phyloP scores from a whole-genome alignment of 331 rosid species.

The Stylosanthes scabra region DNA sequence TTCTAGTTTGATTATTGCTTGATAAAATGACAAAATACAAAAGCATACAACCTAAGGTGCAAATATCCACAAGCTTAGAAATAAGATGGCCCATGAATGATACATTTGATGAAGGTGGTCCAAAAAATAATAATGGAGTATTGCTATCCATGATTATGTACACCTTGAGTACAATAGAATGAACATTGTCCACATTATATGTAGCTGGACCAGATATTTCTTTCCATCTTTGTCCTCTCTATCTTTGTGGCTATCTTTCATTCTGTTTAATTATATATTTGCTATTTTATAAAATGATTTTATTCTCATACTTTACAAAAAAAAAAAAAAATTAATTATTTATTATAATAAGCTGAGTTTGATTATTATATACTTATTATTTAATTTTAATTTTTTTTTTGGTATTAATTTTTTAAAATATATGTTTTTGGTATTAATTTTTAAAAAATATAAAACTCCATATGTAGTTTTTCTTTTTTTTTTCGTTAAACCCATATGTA shows the following conservation, averaged over 20 bases:
- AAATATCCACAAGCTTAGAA: neutral
- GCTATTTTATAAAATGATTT: no score
- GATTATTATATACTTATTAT: no score
- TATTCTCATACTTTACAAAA: no score
- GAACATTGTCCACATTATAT: conserved; percentile 3
- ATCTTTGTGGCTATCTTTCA: conserved; percentile 12
- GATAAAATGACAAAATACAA: neutral
- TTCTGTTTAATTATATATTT: neutral
- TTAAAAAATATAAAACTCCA: no score
- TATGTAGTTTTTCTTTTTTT: no score
- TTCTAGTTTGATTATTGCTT: no score
- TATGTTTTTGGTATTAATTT: no score
- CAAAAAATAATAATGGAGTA: neutral
- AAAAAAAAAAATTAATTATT: no score
- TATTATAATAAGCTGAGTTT: no score
- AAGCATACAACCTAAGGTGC: neutral
- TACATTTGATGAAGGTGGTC: neutral
- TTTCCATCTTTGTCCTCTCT: neutral
- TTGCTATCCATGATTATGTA: neutral
- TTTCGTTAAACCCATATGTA: no score
- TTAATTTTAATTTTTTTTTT: no score
- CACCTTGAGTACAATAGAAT: neutral
- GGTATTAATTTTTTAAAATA: no score
- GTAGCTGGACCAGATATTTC: conserved; percentile 1
- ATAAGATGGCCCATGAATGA: neutral